A percentile compares a stretch with the other conserved stretches of the same genome.
Conservation (phyloP, 2,329 filamentous ascomycete genomes). For the Didymella exigua region DNA sequence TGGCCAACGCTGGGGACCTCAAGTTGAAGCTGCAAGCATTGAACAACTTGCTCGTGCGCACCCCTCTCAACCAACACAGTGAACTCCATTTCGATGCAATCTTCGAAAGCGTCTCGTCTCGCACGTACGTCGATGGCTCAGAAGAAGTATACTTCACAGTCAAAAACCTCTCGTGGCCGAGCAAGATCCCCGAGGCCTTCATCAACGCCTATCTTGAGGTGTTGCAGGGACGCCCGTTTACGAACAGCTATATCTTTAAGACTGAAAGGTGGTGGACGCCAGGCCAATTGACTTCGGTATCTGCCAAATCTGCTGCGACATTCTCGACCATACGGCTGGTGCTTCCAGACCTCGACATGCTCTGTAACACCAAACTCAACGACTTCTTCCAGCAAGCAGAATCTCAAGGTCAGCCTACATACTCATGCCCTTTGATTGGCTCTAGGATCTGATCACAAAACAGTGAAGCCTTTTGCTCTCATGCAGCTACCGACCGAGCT, state of each 20-base stretch:
- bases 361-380: slow-evolving; percentile 26
- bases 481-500: slow-evolving; percentile 32
- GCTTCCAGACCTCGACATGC: slow-evolving; percentile 24
- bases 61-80: neutral
- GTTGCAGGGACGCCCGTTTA: slow-evolving; percentile 18
- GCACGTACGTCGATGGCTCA: slow-evolving; percentile 24
- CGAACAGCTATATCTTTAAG: slow-evolving; percentile 20
- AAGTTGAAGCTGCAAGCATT: slow-evolving; percentile 30
- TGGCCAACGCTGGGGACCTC: slow-evolving; percentile 27
- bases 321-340: slow-evolving; percentile 29
- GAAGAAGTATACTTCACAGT: slow-evolving; percentile 28
- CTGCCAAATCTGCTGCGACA: slow-evolving; percentile 21
- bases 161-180: slow-evolving; percentile 22
- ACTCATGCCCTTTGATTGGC: no score
- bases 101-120: neutral
- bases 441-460: slow-evolving; percentile 2
- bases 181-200: slow-evolving; percentile 27
- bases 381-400: slow-evolving; percentile 20
- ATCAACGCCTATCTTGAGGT: slow-evolving; percentile 26
- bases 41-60: slow-evolving; percentile 14
- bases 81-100: slow-evolving; percentile 6
- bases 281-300: neutral
- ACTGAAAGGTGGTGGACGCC: slow-evolving; percentile 5
- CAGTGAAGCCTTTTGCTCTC: slow-evolving; percentile 32
- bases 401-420: slow-evolving; percentile 18